Evolutionary conservation across 768 basidiomycete genomes (phyloP).

Genomic region (Trametes cingulata): DNA sequence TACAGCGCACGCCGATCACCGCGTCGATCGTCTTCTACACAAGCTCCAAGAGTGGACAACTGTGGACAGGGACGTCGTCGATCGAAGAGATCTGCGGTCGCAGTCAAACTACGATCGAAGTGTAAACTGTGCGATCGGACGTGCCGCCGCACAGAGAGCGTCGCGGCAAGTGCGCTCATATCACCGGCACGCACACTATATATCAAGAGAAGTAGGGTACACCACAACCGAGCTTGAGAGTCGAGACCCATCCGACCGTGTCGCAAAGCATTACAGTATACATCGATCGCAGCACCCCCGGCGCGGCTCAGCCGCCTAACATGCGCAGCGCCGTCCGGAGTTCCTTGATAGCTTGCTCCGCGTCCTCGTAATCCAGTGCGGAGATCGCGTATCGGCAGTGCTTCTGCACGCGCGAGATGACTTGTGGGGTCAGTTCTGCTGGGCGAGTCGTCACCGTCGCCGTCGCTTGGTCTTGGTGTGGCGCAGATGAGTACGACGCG

Average conservation of each 20-base stretch:
- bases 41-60: too few relatives aligned
- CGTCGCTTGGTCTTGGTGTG: conserved; percentile 3
- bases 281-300: background rate
- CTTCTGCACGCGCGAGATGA: conserved; percentile 81
- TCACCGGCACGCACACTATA: background rate
- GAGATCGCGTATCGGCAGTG: conserved; percentile 93
- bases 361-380: conserved; percentile 94
- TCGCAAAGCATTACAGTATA: background rate
- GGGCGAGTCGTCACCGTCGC: conserved; percentile 24
- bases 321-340: conserved; percentile 71
- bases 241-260: background rate
- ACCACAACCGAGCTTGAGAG: background rate
- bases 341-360: conserved; percentile 82
- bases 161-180: background rate
- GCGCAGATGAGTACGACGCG: conserved; percentile 15
- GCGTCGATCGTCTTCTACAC: too few relatives aligned
- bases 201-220: conserved; percentile 5
- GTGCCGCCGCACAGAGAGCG: background rate
- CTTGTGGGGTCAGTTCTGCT: conserved; percentile 58
- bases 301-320: conserved; percentile 49
- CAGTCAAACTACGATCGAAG: background rate
- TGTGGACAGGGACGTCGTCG: too few relatives aligned
- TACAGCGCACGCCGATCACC: too few relatives aligned
- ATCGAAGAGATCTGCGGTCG: too few relatives aligned
- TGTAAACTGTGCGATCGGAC: background rate